These are phyloP conservation scores for Wickerhamomyces bovis DNA, from an alignment of 805 yeast genomes.

Conservation along the genomic window DNA sequence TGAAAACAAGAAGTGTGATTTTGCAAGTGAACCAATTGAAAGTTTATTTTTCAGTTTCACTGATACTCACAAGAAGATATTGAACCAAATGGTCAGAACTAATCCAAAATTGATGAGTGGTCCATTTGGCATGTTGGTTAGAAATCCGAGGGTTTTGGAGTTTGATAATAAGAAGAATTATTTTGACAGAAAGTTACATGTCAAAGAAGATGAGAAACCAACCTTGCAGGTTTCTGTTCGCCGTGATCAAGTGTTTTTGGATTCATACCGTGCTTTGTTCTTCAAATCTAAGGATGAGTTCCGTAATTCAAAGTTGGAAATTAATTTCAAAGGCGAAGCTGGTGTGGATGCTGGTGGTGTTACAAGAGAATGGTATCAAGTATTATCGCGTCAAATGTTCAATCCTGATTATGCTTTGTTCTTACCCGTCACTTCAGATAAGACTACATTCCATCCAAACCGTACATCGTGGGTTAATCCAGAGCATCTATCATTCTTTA, in stretches of 20 bases:
- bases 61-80: conserved; percentile 77
- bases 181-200: conserved; percentile 70
- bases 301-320: conserved; percentile 64
- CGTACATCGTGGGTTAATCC: conserved; percentile 89
- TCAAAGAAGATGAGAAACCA: conserved; percentile 32
- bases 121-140: conserved; percentile 82
- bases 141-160: conserved; percentile 84
- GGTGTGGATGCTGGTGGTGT: conserved; percentile 99
- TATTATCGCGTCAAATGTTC: conserved; percentile 88
- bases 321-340: conserved; percentile 85
- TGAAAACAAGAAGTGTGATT: conserved; percentile 59
- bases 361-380: conserved; percentile 96
- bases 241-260: conserved; percentile 88
- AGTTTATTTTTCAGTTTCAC: conserved; percentile 79
- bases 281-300: conserved; percentile 73
- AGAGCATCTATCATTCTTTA: conserved; percentile 87
- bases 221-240: conserved; percentile 64
- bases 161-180: conserved; percentile 90
- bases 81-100: conserved; percentile 86
- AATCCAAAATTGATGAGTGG: conserved; percentile 95
- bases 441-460: conserved; percentile 93
- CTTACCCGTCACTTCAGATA: conserved; percentile 85
- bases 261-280: conserved; percentile 77
- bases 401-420: conserved; percentile 93
- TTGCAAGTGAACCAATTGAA: conserved; percentile 70